Percentiles rank a stretch among this genome's conserved stretches.
phyloP scores from a whole-genome alignment of 208 protist genomes.

The Leishmania martiniquensis region DNA sequence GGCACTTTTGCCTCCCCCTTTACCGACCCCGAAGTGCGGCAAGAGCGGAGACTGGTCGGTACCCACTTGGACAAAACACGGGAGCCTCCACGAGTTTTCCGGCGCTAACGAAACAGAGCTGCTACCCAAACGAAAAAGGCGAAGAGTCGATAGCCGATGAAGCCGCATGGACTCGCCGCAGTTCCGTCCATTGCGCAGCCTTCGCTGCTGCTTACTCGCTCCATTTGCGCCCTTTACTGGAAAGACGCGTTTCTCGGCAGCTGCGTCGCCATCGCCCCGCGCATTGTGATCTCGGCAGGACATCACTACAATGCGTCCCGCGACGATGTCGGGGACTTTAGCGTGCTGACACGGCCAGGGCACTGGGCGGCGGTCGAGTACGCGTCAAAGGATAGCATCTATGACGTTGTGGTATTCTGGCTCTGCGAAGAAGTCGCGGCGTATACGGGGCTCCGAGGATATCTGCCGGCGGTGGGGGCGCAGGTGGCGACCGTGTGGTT shows the following conservation, averaged over 20 bases:
- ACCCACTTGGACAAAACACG: background rate
- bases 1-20: background rate
- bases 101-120: background rate
- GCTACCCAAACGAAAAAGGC: background rate
- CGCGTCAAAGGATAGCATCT: constrained; percentile 54
- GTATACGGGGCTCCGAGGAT: constrained; percentile 57
- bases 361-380: constrained; percentile 57
- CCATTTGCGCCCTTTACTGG: constrained; percentile 81
- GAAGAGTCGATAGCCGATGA: constrained; percentile 42
- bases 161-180: constrained; percentile 47
- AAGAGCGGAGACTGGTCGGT: background rate
- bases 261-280: constrained; percentile 65
- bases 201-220: constrained; percentile 25
- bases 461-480: constrained; percentile 52
- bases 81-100: background rate
- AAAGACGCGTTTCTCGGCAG: constrained; percentile 76
- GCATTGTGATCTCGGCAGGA: constrained; percentile 69
- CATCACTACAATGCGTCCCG: constrained; percentile 82
- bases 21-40: background rate
- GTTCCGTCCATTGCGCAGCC: constrained; percentile 43
- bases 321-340: constrained; percentile 87
- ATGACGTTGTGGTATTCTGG: constrained; percentile 82
- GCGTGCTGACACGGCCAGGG: constrained; percentile 39
- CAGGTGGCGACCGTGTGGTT: constrained; percentile 81
- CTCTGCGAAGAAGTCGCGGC: constrained; percentile 38